These are phyloP conservation scores for Hanseniaspora lindneri DNA, from an alignment of 805 yeast genomes.

Conservation along the genomic window DNA sequence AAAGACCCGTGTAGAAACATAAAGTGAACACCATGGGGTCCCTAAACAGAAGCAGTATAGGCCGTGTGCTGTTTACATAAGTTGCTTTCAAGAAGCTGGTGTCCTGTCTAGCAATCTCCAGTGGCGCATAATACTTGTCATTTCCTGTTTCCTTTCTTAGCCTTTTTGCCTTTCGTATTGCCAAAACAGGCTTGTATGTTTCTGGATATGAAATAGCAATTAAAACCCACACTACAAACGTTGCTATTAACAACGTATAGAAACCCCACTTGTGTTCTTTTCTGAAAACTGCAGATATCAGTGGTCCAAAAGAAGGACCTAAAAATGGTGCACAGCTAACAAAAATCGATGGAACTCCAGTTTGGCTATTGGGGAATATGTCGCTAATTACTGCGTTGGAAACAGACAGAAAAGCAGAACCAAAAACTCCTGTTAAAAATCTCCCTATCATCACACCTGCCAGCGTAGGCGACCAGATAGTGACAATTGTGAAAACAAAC, in stretches of 20 bases:
- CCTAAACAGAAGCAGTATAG: conserved; percentile 35
- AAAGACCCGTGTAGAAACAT: conserved; percentile 46
- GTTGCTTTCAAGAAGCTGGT: conserved; percentile 36
- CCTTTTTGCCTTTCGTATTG: conserved; percentile 41
- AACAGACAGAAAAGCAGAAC: conserved; percentile 61
- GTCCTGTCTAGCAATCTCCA: conserved; percentile 32
- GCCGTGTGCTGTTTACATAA: conserved; percentile 39
- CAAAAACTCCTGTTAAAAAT: conserved; percentile 58
- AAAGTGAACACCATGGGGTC: conserved; percentile 48
- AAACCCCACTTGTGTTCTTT: conserved; percentile 61
- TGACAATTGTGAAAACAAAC: conserved; percentile 43
- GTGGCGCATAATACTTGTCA: conserved; percentile 33
- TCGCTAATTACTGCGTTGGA: conserved; percentile 73
- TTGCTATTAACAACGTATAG: conserved; percentile 48
- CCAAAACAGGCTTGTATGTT: conserved; percentile 46
- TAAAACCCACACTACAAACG: conserved; percentile 42
- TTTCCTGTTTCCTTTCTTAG: conserved; percentile 46
- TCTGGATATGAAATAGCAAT: conserved; percentile 45
- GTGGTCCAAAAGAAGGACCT: conserved; percentile 63
- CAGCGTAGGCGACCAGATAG: conserved; percentile 47
- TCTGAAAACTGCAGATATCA: conserved; percentile 44
- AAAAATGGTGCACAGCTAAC: conserved; percentile 52
- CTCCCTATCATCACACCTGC: conserved; percentile 56
- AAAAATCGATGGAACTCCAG: conserved; percentile 59
- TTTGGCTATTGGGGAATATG: conserved; percentile 46